Conservation (phyloP, 163 green algal species). For the Scenedesmus sp. region DNA sequence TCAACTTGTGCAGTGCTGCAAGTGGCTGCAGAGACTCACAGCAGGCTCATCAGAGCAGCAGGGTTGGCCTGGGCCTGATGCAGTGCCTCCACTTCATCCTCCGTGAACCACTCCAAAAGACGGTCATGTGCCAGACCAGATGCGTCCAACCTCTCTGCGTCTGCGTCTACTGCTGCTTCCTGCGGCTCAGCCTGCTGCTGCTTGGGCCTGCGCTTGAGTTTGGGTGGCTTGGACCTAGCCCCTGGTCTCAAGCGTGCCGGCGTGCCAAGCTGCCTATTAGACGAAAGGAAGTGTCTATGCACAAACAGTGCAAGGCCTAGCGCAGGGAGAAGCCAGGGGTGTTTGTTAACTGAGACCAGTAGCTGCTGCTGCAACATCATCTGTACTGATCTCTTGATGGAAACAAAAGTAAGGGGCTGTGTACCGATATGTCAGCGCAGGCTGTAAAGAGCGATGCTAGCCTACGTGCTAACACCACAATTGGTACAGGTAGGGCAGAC, state of each 20-base stretch:
- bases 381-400: not conserved
- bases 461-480: not conserved
- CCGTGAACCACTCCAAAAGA: slow-evolving; percentile 40
- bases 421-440: not conserved
- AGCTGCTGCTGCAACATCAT: not conserved
- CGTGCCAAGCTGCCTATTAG: not conserved
- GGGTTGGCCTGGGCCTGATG: slow-evolving; percentile 43
- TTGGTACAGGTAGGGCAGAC: not conserved
- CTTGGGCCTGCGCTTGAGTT: slow-evolving; percentile 4
- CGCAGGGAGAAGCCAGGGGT: slow-evolving; percentile 29
- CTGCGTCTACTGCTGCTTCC: not conserved
- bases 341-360: not conserved
- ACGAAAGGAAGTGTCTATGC: slow-evolving; percentile 36
- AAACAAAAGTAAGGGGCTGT: too few species aligned
- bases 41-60: slow-evolving; percentile 7
- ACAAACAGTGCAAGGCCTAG: slow-evolving; percentile 30
- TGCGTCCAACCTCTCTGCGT: not conserved
- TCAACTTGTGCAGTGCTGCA: not conserved
- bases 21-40: not conserved
- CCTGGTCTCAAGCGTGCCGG: not conserved
- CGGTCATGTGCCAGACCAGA: slow-evolving; percentile 1
- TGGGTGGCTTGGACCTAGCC: not conserved
- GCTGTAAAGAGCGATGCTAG: not conserved
- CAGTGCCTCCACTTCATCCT: slow-evolving; percentile 46
- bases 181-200: not conserved